Evolutionary conservation across 352 stramenopile species (phyloP), one percentile per base, ranked within the genome.

Genomic region (Globisporangium orthogonon): DNA sequence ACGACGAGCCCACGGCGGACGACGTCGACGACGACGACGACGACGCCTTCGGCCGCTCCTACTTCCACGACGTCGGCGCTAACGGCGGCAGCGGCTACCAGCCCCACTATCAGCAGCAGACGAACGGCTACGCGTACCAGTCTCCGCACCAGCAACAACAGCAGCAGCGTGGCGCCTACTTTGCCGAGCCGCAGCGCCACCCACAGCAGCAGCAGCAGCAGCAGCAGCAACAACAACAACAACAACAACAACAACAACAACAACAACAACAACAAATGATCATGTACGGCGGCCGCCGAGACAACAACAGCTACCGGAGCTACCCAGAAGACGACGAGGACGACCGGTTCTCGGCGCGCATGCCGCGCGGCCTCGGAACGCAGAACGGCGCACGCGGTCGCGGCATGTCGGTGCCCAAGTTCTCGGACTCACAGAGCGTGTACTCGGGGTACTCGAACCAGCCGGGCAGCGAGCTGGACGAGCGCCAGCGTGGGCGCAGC

Each of bases 21-120:
- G 73, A 80, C 51, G 23, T 23, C 23, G 23, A 23, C 23, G 70
- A 69, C 9, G 71, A 74, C 40, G 43, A 48, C 9, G 73, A 80
- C 52, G 68, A 69, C 11, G 71, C 73, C 28, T 78, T 69, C 43
- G 70, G 66, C 23, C 63, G 71, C 48, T 66, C 70, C 50, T 76
- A 69, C 18, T 73, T 73, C 30, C 60, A 73, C 29, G 63, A 77
- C 50, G 58, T 70, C 29, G 63, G 67, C 52, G 64, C 52, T 43
- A 52, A 70, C 47, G 60, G 50, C 4, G 71, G 64, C 63, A 67
- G 28, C 57, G 76, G 43, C 63, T 31, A 57, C 40, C 56, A 67
- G 30, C 50, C 57, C 18, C 52, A 58, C 9, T 63, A 69, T 31
- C 60, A 76, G 30, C 63, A 67, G 30, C 44, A 45, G 1, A 71